These are phyloP conservation scores for Trebouxia sp. DNA, from an alignment of 139 green algal species.

Conservation along the genomic window DNA sequence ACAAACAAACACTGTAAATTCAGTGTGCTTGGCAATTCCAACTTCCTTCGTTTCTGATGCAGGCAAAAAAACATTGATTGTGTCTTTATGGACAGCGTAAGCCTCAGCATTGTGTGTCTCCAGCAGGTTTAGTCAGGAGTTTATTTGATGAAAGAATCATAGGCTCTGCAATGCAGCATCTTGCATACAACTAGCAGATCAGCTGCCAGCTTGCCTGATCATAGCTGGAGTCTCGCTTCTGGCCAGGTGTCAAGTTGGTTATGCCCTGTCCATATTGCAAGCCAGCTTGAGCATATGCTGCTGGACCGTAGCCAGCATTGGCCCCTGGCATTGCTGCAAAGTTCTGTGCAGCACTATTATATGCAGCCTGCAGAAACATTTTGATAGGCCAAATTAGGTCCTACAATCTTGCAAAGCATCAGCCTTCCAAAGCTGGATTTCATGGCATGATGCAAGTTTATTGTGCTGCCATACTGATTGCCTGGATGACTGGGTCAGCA, in stretches of 20 bases:
- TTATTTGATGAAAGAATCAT: constrained; percentile 36
- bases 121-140: constrained; percentile 23
- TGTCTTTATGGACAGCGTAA: neutral
- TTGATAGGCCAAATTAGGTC: no score
- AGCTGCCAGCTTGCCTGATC: neutral
- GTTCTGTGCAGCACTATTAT: neutral
- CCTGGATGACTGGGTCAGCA: no score
- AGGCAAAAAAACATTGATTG: no score
- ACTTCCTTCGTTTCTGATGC: no score
- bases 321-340: neutral
- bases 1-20: no score
- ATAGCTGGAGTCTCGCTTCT: neutral
- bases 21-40: no score
- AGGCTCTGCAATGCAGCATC: neutral
- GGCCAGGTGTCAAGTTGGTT: neutral
- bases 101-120: constrained; percentile 32
- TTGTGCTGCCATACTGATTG: no score
- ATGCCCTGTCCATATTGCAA: neutral
- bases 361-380: neutral
- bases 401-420: no score
- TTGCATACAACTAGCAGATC: neutral
- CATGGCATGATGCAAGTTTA: no score
- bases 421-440: no score
- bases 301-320: neutral
- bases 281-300: constrained; percentile 16